Evolutionary conservation across 139 green algal species (phyloP), one percentile per base, ranked within the genome.

Genomic region (Tetradesmus lagerheimii): DNA sequence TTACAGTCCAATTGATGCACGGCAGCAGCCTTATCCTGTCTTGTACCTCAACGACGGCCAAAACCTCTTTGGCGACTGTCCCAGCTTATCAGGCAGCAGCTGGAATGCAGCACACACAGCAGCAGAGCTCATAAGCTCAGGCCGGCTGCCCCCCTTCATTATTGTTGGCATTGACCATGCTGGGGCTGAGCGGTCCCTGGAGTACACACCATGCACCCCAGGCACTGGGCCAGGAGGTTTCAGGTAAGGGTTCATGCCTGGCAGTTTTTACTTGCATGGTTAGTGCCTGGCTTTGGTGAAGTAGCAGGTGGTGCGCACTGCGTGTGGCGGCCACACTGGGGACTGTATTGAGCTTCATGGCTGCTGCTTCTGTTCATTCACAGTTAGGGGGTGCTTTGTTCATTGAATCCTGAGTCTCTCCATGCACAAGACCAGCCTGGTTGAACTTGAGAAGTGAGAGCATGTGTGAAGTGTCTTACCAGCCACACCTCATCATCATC

Each of bases 11-110:
- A 82, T 34, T 16, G 64, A 75, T 75, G 64, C 14, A n/a, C 18
- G 15, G 15, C 64, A n/a, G n/a, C n/a, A n/a, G 53, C 53, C 71
- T 53, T 86, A 86, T 38, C 92, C 93, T 8, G 79, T 95, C 27
- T 50, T 96, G 83, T 92, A 92, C 62, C 90, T 96, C 9, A 92
- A 94, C 77, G 94, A 96, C 77, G 94, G 92, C 57, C 93, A 96
- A 84, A 96, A 96, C 90, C 89, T 96, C 43, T 96, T 94, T 89
- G 89, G 91, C 45, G 84, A 85, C 74, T 1, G 9, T 35, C 86
- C 88, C 4, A 89, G 81, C n/a, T 76, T 94, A 45, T 91, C 66
- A 14, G 91, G 94, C n/a, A 8, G 29, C 74, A 85, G 34, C 76
- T 96, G 94, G 94, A 27, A 87, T 4, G 94, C 91, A 11, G 92